Evolutionary conservation across 345 rosid genomes (phyloP), one percentile per base, ranked within the genome.

Genomic region (Brassica nigra): DNA sequence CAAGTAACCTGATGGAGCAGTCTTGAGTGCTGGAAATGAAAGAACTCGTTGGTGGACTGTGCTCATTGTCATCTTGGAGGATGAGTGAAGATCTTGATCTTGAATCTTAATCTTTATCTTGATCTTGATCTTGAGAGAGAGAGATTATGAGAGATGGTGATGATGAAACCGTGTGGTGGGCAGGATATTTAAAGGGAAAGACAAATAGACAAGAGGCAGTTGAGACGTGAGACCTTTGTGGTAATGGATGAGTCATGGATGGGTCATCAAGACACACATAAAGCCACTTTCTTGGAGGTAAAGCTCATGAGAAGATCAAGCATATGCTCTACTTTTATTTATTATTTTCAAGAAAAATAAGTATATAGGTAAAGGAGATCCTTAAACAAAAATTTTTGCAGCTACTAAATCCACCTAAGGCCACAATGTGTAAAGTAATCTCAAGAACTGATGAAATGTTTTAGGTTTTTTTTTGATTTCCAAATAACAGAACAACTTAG

Each of bases 161-260:
- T 80, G 72, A 75, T 70, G 67, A 42, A 75, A 55, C n/a, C 2
- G 2, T 68, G 83, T 49, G 36, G 75, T 55, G 66, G 30, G 54
- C 23, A 55, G 72, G 83, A 75, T 44, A 80, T 80, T 69, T 80
- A 80, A 80, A 80, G 71, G 76, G 83, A 55, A 75, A 63, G 62
- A 64, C 62, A 75, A 80, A 36, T 55, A 70, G 76, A 55, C 75
- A 67, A 77, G 78, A 68, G 78, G 72, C 75, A 82, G 62, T 77
- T 72, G 62, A 68, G 39, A 52, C 47, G 62, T 68, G 68, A 68
- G 37, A 63, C 10, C 52, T 33, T 74, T 74, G 66, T 47, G 65
- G 62, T 44, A 59, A 64, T 72, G 58, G 23, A 57, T 61, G 78
- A 81, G 76, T 81, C 81, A 76, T 81, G 65, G 0, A 73, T 76